A percentile compares a stretch with the other conserved stretches of the same genome.
Conservation (phyloP, 176 grass and related monocot genomes). For the sorghum (Sorghum bicolor) region DNA sequence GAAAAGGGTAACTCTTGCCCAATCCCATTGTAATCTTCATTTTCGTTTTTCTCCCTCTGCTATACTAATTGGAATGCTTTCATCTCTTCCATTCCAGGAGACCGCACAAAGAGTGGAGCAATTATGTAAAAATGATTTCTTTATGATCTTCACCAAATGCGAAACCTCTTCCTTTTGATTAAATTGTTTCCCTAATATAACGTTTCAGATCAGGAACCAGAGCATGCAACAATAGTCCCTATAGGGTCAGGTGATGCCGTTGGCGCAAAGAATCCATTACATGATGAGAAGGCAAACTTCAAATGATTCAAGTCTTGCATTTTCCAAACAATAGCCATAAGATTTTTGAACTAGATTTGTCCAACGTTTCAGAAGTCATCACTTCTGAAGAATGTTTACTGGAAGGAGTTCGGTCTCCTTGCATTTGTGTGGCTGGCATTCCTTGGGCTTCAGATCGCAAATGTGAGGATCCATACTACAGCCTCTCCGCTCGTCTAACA, state of each 20-base stretch:
- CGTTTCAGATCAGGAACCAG: constrained; percentile 41
- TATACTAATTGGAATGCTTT: neutral
- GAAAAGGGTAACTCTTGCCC: constrained; percentile 27
- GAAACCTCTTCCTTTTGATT: neutral
- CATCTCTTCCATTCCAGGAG: neutral
- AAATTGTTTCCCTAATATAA: neutral
- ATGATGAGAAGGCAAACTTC: neutral
- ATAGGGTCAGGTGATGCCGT: neutral
- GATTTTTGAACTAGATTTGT: neutral
- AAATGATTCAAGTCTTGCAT: neutral
- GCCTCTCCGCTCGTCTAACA: neutral
- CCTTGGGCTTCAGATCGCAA: constrained; percentile 67
- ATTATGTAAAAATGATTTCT: neutral
- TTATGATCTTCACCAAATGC: neutral
- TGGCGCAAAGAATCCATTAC: neutral
- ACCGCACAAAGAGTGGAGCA: neutral
- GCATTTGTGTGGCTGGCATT: constrained; percentile 66
- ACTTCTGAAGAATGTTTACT: constrained; percentile 62
- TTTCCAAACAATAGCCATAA: neutral
- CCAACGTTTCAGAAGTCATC: constrained; percentile 29
- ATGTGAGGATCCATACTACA: constrained; percentile 28
- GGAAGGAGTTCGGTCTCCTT: constrained; percentile 79
- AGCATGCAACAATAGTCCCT: constrained; percentile 39
- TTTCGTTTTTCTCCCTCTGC: neutral
- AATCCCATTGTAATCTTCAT: neutral